Evolutionary conservation across 352 stramenopile species (phyloP), one percentile per base, ranked within the genome.

Genomic region (Phytopythium vexans): DNA sequence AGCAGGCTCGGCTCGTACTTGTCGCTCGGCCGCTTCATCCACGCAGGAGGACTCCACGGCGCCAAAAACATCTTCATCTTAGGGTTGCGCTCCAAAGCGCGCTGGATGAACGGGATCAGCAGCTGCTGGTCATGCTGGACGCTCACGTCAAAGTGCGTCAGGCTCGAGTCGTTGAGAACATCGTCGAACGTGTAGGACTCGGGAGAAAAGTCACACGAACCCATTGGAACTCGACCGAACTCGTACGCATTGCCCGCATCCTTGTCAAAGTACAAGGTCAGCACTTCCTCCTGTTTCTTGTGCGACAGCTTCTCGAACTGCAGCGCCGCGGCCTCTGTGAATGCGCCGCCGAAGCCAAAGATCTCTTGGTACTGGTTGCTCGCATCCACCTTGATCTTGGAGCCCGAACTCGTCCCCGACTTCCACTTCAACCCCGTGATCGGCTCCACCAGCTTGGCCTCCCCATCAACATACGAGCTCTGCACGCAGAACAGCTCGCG

Each of bases 141-240:
- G 32, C 85, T 64, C 9, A 57, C 55, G 56, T 92, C 81, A 63
- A 98, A 98, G 51, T 96, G 66, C 27, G 41, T 16, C 10, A 97
- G 57, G 4, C 58, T 51, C 3, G 73, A 77, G 56, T 98, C 92
- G 49, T 80, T 76, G 8, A 64, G 54, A 10, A 86, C 71, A 21
- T 97, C 76, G 50, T 89, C 83, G 59, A 94, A 96, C 52, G 66
- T 96, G 73, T 98, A 98, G 14, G 82, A 92, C 16, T 46, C 54
- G 7, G 70, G 34, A 2, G 85, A 96, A 52, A 97, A 98, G 63
- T 98, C 92, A 33, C 68, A 92, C 45, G 84, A 95, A 38, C 85
- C 88, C 75, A 98, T 97, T 27, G 87, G 89, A 21, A 98, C 82
- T 46, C 92, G 85, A 9, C 89, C 90, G 40, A 98, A 86, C 50